Evolutionary conservation across 116 monocot genomes (phyloP).

Genomic region (Cymodocea nodosa): DNA sequence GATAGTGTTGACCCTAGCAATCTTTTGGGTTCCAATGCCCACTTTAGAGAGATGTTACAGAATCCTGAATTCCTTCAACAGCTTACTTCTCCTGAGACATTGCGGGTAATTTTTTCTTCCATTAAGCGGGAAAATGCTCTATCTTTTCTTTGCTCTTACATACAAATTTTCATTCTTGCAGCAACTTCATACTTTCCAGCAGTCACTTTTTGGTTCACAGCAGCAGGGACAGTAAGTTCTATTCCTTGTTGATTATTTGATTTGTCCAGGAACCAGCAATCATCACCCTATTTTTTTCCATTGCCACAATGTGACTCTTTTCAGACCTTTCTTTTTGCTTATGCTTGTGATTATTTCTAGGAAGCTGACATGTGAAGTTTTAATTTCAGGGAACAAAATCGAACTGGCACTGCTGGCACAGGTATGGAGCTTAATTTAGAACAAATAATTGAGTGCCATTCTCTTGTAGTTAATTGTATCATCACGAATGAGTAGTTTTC

Average conservation of each 20-base stretch:
- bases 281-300: background rate
- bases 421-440: constrained; percentile 25
- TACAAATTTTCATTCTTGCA: constrained; percentile 15
- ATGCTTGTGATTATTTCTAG: background rate
- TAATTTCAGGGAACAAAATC: constrained; percentile 66
- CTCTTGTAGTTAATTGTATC: no score
- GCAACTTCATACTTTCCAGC: constrained; percentile 55
- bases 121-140: background rate
- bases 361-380: background rate
- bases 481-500: no score
- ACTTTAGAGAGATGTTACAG: constrained; percentile 70
- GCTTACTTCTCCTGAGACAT: constrained; percentile 52
- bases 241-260: background rate
- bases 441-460: background rate
- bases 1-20: constrained; percentile 39
- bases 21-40: constrained; percentile 51
- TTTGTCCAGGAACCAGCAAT: background rate
- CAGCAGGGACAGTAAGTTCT: constrained; percentile 57
- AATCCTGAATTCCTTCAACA: constrained; percentile 72
- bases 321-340: background rate
- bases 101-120: constrained; percentile 33
- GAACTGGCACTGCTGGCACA: constrained; percentile 37
- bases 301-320: no score
- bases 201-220: constrained; percentile 50
- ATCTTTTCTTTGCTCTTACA: background rate